Conservation (phyloP, 768 basidiomycete species). For the Lactarius evosmus region DNA sequence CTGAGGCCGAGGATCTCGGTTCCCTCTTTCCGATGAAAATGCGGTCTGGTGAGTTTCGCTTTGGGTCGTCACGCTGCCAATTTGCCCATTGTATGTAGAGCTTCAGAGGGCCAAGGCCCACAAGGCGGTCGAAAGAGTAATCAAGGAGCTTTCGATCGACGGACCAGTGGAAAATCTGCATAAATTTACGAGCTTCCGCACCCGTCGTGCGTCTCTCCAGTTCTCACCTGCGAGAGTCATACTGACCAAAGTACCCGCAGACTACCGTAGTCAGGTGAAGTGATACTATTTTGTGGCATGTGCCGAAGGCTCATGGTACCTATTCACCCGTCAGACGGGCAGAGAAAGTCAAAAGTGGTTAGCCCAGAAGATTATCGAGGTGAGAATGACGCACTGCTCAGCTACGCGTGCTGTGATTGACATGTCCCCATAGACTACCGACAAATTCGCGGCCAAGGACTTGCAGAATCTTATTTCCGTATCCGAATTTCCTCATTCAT, state of each 20-base stretch:
- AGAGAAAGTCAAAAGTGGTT: slow-evolving; percentile 78
- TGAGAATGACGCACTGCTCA: slow-evolving; percentile 30
- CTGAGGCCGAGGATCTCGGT: slow-evolving; percentile 27
- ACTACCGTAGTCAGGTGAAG: slow-evolving; percentile 70
- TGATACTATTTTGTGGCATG: slow-evolving; percentile 20
- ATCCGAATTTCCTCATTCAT: slow-evolving; percentile 71
- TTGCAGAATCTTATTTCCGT: slow-evolving; percentile 58
- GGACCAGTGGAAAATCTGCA: slow-evolving; percentile 62
- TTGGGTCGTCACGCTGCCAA: not conserved
- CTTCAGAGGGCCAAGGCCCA: slow-evolving; percentile 61
- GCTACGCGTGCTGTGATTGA: not conserved
- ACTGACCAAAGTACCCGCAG: slow-evolving; percentile 37
- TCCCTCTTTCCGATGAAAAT: not conserved
- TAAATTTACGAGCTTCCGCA: slow-evolving; percentile 68
- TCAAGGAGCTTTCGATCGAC: slow-evolving; percentile 62
- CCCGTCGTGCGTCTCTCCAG: slow-evolving; percentile 53
- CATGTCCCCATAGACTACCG: slow-evolving; percentile 52
- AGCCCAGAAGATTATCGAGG: slow-evolving; percentile 61
- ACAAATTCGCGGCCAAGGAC: slow-evolving; percentile 53
- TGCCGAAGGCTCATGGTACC: not conserved
- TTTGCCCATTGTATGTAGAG: slow-evolving; percentile 38
- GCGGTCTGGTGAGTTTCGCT: not conserved
- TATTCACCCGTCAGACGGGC: slow-evolving; percentile 52
- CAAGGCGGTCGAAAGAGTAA: slow-evolving; percentile 54
- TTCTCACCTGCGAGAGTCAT: slow-evolving; percentile 25